Base-by-base conservation (phyloP, 768 basidiomycete species). In the Phaeotremella fagi region DNA sequence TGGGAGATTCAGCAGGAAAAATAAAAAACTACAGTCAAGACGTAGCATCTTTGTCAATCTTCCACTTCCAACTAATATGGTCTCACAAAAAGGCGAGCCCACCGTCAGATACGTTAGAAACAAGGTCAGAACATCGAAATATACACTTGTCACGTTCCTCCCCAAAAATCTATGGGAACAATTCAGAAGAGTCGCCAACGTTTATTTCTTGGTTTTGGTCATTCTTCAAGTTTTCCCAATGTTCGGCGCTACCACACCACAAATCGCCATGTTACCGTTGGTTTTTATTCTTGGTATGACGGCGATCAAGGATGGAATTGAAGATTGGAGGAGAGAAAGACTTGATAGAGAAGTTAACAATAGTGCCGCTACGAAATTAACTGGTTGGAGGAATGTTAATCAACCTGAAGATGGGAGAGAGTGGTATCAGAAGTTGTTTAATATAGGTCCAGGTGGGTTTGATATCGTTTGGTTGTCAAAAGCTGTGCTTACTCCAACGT, bases 111-210 rank as follows among this genome's bases (percentile, higher is more conserved):
- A 91, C 75, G 81, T 82, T 26, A 78, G 92, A 66, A 97, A 95
- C 73, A 97, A 95, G 81, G 90, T 97, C 59, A 80, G 86, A 68
- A 95, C 92, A 35, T 87, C 86, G 61, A 94, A 92, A 75, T 98
- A 97, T 76, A 94, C 90, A 24, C 73, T 88, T 44, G 45, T 95
- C 45, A 88, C 90, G 0, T 98, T 97, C 70, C 63, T 98, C 38
- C 92, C 92, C 9, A 91, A 88, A 80, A 95, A 97, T 72, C 75
- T 98, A 60, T 88, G 84, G 61, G 90, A 97, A 75, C 94, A 99
- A 70, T 99, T 98, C 71, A 80, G 88, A 57, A 81, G 92, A 86
- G 86, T 33, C 45, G 91, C 91, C 53, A 98, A 98, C 75, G 76
- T 98, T 42, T 99, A 90, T 78, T 98, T 95, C 78, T 75, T 92